phyloP scores from a whole-genome alignment of 495 filamentous ascomycete genomes.

The Podospora appendiculata region DNA sequence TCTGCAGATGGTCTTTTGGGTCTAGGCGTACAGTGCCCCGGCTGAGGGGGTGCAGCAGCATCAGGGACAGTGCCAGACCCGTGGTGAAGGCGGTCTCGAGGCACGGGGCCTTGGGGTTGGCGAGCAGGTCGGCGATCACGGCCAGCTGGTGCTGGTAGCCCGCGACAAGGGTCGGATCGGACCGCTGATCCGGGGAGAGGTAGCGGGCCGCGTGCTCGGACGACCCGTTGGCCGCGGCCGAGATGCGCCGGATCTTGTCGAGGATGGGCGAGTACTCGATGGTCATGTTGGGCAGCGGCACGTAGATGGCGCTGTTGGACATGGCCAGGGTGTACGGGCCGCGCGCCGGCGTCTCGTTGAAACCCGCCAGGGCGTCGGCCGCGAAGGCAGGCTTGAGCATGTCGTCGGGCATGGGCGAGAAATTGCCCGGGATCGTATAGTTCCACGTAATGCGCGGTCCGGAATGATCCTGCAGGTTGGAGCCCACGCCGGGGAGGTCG shows the following conservation, averaged over 20 bases:
- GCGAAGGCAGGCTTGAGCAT: slow-evolving; percentile 2
- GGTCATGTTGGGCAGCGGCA: slow-evolving; percentile 6
- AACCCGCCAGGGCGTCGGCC: slow-evolving; percentile 3
- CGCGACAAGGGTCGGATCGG: slow-evolving; percentile 1
- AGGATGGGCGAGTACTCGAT: neutral
- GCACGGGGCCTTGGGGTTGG: slow-evolving; percentile 4
- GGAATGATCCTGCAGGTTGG: slow-evolving; percentile 7
- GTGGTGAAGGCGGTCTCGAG: slow-evolving; percentile 15
- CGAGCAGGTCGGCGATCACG: slow-evolving; percentile 3
- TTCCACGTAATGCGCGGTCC: neutral
- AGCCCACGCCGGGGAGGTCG: slow-evolving; percentile 10
- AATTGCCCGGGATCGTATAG: neutral
- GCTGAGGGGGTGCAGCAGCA: slow-evolving; percentile 27
- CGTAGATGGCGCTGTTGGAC: slow-evolving; percentile 6
- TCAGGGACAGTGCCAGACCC: slow-evolving; percentile 4
- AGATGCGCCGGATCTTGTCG: neutral
- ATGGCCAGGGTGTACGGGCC: slow-evolving; percentile 14
- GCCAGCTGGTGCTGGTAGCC: slow-evolving; percentile 12
- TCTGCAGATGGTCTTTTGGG: neutral
- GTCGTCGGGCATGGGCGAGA: neutral
- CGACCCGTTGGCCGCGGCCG: neutral
- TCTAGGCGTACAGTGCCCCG: slow-evolving; percentile 11
- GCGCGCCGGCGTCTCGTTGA: slow-evolving; percentile 5
- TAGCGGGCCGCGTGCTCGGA: neutral
- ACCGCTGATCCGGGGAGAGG: slow-evolving; percentile 4